phyloP scores from a whole-genome alignment of 148 eudicot genomes.

The Amaranthus cruentus region DNA sequence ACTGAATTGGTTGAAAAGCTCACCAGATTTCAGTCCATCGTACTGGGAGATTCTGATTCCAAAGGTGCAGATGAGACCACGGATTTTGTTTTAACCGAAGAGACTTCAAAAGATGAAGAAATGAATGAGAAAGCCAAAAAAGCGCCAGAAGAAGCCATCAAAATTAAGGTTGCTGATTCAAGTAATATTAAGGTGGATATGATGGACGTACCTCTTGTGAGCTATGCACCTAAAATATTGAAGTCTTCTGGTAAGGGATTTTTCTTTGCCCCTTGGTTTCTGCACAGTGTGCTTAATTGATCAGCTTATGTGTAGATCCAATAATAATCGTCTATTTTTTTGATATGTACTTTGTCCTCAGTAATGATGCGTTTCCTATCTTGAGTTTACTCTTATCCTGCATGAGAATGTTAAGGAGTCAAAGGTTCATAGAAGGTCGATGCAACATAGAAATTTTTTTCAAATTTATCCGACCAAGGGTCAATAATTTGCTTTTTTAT shows the following conservation, averaged over 20 bases:
- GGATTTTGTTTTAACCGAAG: conserved; percentile 33
- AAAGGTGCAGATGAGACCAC: conserved; percentile 28
- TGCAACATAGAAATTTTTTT: neutral
- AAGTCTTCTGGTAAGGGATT: conserved; percentile 45
- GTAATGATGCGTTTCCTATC: neutral
- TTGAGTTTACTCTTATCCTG: neutral
- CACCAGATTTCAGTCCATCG: conserved; percentile 54
- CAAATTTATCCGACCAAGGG: neutral
- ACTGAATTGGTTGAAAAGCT: conserved; percentile 77
- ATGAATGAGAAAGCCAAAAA: conserved; percentile 18
- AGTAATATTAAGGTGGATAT: conserved; percentile 38
- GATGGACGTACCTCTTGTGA: conserved; percentile 42
- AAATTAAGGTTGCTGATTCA: conserved; percentile 35
- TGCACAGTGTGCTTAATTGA: neutral
- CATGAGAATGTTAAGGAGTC: neutral
- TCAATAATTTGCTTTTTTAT: neutral
- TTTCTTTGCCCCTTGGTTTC: neutral
- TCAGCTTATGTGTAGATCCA: neutral
- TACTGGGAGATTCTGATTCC: conserved; percentile 40
- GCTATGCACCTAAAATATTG: conserved; percentile 45
- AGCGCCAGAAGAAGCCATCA: conserved; percentile 33
- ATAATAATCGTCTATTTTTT: neutral
- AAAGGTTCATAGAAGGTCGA: neutral
- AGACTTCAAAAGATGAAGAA: conserved; percentile 38
- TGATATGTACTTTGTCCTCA: neutral